These are phyloP conservation scores for Amanita thiersii DNA, from an alignment of 768 basidiomycete species.

Conservation along the genomic window DNA sequence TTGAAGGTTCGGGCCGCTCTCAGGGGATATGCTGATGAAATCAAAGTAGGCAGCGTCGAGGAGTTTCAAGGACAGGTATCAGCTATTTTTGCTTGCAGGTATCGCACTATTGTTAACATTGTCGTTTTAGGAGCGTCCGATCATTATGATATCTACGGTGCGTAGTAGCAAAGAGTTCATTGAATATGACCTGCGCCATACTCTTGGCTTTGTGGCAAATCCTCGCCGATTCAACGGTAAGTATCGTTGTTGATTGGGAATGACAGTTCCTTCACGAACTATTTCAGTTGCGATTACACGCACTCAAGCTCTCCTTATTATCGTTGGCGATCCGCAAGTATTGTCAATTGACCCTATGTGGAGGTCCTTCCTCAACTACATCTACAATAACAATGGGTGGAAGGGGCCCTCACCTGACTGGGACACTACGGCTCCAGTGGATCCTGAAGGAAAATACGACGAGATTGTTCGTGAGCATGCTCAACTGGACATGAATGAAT, in stretches of 20 bases:
- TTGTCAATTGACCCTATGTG: constrained; percentile 53
- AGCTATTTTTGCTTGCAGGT: constrained; percentile 12
- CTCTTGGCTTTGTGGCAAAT: constrained; percentile 51
- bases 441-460: too few relatives aligned
- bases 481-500: too few relatives aligned
- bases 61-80: constrained; percentile 61
- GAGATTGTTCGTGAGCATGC: too few relatives aligned
- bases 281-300: constrained; percentile 55
- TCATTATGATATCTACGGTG: constrained; percentile 54
- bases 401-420: constrained; percentile 34
- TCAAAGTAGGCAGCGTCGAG: constrained; percentile 63
- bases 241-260: constrained; percentile 1
- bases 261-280: not conserved
- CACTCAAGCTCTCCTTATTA: constrained; percentile 53
- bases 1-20: constrained; percentile 37
- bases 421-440: too few relatives aligned
- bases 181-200: constrained; percentile 42
- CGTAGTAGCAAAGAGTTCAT: constrained; percentile 44
- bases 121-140: constrained; percentile 37
- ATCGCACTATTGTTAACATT: constrained; percentile 26
- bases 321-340: constrained; percentile 53
- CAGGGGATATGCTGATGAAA: constrained; percentile 19
- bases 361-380: constrained; percentile 52
- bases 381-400: constrained; percentile 44
- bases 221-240: constrained; percentile 50